These are phyloP conservation scores for Candida insectalens DNA, from an alignment of 805 yeast genomes.

Conservation along the genomic window DNA sequence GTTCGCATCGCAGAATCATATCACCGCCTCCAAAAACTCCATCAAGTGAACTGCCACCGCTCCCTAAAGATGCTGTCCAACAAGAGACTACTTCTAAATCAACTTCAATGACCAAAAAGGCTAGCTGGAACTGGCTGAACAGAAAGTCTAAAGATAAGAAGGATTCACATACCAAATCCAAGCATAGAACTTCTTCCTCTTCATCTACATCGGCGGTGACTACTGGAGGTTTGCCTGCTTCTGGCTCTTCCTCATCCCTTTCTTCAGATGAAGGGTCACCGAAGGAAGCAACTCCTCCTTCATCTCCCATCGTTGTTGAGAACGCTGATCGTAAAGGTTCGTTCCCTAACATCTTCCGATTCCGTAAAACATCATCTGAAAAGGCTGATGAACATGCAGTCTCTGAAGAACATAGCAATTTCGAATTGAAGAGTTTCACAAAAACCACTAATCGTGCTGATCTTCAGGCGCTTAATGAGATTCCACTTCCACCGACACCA, in stretches of 20 bases:
- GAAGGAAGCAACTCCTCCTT: not conserved
- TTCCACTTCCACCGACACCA: too few relatives aligned
- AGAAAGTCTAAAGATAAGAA: not conserved
- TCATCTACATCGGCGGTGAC: constrained; percentile 1
- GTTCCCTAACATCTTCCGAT: constrained; percentile 1
- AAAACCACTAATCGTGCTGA: too few relatives aligned
- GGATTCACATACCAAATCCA: too few relatives aligned
- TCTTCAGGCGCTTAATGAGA: too few relatives aligned
- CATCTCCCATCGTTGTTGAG: not conserved
- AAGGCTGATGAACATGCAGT: not conserved
- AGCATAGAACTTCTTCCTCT: too few relatives aligned
- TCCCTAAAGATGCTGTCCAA: constrained; percentile 4
- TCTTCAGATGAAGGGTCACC: not conserved
- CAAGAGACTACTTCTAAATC: not conserved
- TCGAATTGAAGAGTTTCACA: too few relatives aligned
- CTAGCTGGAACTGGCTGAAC: constrained; percentile 4
- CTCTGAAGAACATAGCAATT: too few relatives aligned
- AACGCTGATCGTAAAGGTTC: not conserved
- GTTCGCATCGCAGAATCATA: not conserved
- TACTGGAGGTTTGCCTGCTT: not conserved
- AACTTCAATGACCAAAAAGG: not conserved
- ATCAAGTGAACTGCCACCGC: constrained; percentile 6
- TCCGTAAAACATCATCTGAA: not conserved
- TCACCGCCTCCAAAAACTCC: constrained; percentile 1
- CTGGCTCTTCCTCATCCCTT: not conserved